These are phyloP conservation scores for Pseudogymnoascus destructans DNA, from an alignment of 2,329 filamentous ascomycete genomes.

Conservation along the genomic window DNA sequence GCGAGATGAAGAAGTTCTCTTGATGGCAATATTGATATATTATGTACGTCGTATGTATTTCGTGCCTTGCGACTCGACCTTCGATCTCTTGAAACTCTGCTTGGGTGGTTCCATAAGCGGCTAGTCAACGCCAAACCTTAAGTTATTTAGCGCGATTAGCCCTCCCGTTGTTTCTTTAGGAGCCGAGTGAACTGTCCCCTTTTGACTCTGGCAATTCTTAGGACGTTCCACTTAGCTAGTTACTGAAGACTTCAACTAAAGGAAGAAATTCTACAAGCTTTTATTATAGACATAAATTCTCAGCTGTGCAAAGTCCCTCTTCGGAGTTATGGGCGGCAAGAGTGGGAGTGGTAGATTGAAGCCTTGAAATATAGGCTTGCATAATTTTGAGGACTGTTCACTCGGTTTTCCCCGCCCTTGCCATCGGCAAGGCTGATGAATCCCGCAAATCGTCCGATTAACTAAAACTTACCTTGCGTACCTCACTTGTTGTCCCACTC, in stretches of 20 bases:
- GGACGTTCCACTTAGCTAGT: not conserved
- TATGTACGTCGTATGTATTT: not conserved
- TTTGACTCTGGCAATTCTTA: not conserved
- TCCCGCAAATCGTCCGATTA: not conserved
- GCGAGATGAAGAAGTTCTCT: not conserved
- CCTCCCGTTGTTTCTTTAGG: not conserved
- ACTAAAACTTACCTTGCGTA: not conserved
- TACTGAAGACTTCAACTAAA: not conserved
- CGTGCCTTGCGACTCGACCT: not conserved
- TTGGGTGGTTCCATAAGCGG: slow-evolving; percentile 1
- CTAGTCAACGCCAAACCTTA: slow-evolving; percentile 7
- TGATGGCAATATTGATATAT: not conserved
- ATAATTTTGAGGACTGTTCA: not conserved
- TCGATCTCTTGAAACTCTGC: slow-evolving; percentile 3
- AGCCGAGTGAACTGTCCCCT: not conserved
- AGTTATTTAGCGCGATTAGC: slow-evolving; percentile 1
- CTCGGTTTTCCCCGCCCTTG: not conserved
- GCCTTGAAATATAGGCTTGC: not conserved
- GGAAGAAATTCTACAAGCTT: not conserved
- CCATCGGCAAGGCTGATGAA: slow-evolving; percentile 6
- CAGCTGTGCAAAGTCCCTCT: not conserved
- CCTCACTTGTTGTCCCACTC: not conserved
- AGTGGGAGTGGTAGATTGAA: not conserved
- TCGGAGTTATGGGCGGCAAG: not conserved
- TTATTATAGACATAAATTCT: not conserved